Base-by-base conservation (phyloP, 129 eudicot species). In the Cynara cardunculus region DNA sequence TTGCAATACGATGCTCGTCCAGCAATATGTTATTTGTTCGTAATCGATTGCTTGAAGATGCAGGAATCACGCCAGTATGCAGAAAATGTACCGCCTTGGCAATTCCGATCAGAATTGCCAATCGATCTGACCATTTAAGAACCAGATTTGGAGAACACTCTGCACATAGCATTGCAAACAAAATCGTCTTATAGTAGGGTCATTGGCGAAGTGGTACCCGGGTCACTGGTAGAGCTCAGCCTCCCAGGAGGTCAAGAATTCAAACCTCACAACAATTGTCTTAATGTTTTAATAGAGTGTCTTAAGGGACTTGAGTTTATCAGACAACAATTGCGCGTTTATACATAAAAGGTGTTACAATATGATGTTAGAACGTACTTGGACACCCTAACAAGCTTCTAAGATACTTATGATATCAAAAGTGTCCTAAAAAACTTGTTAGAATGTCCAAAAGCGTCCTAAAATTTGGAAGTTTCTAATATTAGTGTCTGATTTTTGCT, bases 61-160 rank as follows among this genome's bases (percentile, higher is more conserved):
- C 91, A 11, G 94, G 94, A 82, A 90, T 90, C 10, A 89, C 94
- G 35, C 98, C 98, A 0, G 97, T 89, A 72, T 93, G 98, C 67
- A 93, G 89, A 84, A 88, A 93, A 87, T 91, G 97, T 39, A 91
- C 97, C 0, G 98, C 98, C 83, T 89, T 91, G 5, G 98, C 98
- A 18, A 90, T 88, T 74, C 94, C 92, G 41, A 93, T 91, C 30
- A 93, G 80, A 78, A 91, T 88, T 5, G 89, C 89, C 82, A 93
- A 85, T 74, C 98, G 88, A 25, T 91, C 97, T 34, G 98, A 74
- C 98, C 98, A 93, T 66, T 89, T 93, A 21, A 91, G 86, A 68
- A 82, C 82, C 78, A 84, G 93, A 62, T 84, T 84, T 2, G 90
- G 88, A 77, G 77, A 70, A 67, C 39, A 85, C 44, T 89, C 98